Evolutionary conservation across 257 asterid genomes (phyloP).

Genomic region (Haberlea rhodopensis): DNA sequence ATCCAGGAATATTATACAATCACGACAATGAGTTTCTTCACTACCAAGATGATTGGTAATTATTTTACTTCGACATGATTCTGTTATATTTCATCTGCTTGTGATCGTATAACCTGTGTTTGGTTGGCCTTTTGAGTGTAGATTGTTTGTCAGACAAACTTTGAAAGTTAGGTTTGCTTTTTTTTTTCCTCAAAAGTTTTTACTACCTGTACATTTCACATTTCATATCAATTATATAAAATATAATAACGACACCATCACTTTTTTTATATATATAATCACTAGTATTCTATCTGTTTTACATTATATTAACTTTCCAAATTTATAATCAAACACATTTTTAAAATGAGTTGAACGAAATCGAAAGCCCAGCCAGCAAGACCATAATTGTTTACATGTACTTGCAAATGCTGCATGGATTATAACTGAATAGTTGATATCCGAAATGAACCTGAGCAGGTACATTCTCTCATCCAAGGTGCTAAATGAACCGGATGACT

Average conservation of each 20-base stretch:
- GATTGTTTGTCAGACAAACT: neutral
- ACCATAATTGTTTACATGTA: too few species aligned
- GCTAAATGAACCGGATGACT: constrained; percentile 74
- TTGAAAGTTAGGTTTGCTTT: too few species aligned
- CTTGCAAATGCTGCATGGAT: too few species aligned
- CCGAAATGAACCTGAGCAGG: constrained; percentile 43
- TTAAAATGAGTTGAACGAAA: too few species aligned
- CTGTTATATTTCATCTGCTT: neutral
- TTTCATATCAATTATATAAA: neutral
- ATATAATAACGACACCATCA: neutral
- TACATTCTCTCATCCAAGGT: constrained; percentile 76
- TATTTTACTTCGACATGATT: neutral
- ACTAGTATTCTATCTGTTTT: too few species aligned
- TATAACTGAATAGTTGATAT: neutral
- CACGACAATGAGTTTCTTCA: constrained; percentile 95
- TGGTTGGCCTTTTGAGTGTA: neutral
- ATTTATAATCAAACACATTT: too few species aligned
- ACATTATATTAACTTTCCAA: too few species aligned
- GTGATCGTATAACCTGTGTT: neutral
- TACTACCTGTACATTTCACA: too few species aligned
- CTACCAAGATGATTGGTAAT: constrained; percentile 95
- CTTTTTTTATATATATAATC: too few species aligned
- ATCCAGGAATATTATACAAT: constrained; percentile 86
- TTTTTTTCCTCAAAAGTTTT: too few species aligned
- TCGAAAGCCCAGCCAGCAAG: too few species aligned